These are phyloP conservation scores for Betula pendula DNA, from an alignment of 306 rosid species.

Conservation along the genomic window DNA sequence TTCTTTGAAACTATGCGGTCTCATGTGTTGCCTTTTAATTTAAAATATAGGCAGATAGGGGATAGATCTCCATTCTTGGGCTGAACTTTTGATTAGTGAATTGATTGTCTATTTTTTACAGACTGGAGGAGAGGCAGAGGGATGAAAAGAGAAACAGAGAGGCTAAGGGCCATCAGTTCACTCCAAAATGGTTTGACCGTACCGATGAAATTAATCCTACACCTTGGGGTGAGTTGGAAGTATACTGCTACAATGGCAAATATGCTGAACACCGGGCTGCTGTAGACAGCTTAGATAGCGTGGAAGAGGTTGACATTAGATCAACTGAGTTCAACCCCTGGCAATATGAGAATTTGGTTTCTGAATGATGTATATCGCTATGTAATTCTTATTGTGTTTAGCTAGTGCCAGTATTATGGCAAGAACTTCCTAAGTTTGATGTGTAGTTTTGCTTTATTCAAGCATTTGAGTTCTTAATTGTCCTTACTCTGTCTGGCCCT, in stretches of 20 bases:
- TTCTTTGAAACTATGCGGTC: background rate
- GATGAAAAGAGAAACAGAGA: slow-evolving; percentile 69
- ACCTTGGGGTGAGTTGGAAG: slow-evolving; percentile 83
- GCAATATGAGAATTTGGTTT: slow-evolving; percentile 56
- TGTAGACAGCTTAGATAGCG: slow-evolving; percentile 42
- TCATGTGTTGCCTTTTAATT: background rate
- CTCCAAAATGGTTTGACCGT: slow-evolving; percentile 70
- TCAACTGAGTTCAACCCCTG: slow-evolving; percentile 72
- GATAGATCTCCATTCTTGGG: background rate
- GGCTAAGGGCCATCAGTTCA: slow-evolving; percentile 52
- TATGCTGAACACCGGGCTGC: slow-evolving; percentile 56
- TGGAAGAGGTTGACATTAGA: slow-evolving; percentile 39
- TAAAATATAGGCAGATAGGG: background rate
- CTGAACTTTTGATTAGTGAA: background rate
- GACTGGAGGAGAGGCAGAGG: slow-evolving; percentile 86
- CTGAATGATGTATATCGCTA: slow-evolving; percentile 24
- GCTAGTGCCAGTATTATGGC: slow-evolving; percentile 21
- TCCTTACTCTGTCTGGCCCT: background rate
- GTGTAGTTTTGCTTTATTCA: slow-evolving; percentile 17
- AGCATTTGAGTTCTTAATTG: slow-evolving; percentile 18
- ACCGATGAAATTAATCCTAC: slow-evolving; percentile 65
- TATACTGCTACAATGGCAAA: slow-evolving; percentile 70
- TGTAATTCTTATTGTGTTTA: background rate
- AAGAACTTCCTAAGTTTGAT: background rate
- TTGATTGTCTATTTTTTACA: slow-evolving; percentile 24